Evolutionary conservation across 306 rosid genomes (phyloP), one percentile per base, ranked within the genome.

Genomic region (Rubus parviflorus): DNA sequence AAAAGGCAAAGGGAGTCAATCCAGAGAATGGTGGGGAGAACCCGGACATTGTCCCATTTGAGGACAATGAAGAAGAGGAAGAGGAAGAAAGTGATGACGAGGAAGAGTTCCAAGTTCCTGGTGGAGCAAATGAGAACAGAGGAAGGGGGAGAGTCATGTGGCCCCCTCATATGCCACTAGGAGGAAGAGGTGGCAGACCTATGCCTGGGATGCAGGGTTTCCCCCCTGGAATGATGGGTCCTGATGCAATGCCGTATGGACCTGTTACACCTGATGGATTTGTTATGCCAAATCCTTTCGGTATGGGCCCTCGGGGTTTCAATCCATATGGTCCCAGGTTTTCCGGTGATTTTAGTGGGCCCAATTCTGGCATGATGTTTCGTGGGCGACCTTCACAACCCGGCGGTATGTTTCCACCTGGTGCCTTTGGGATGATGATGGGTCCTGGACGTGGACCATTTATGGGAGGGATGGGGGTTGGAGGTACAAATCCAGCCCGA

Each of bases 41-140:
- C 83, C 99, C 99, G 30, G 99, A 92, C 71, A 96, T 96, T 45
- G 97, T 96, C 54, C 99, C 98, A 77, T 96, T 96, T 64, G 99
- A 96, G 88, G 99, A 96, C 92, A 92, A 96, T 23, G 99, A 96
- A 86, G 99, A 96, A 70, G 99, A 96, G 89, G 99, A 96, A 87
- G 99, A 96, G 81, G 98, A 96, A 75, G 99, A 96, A 80, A 96
- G 99, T 75, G 99, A 96, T 23, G 99, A 96, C 57, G 98, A 95
- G 85, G 99, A 94, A 74, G 99, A 96, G 84, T 86, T 86, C 86
- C 98, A 84, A 81, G 85, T 42, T 54, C 84, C 87, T 51, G 97
- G 85, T 76, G 90, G 88, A 66, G 85, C 87, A 72, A 79, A 77
- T 72, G 98, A 88, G 80, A 97, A 97, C 47, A 83, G 99, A 83